Evolutionary conservation across 2,329 filamentous ascomycete species (phyloP).

Genomic region (Davidsoniella virescens): DNA sequence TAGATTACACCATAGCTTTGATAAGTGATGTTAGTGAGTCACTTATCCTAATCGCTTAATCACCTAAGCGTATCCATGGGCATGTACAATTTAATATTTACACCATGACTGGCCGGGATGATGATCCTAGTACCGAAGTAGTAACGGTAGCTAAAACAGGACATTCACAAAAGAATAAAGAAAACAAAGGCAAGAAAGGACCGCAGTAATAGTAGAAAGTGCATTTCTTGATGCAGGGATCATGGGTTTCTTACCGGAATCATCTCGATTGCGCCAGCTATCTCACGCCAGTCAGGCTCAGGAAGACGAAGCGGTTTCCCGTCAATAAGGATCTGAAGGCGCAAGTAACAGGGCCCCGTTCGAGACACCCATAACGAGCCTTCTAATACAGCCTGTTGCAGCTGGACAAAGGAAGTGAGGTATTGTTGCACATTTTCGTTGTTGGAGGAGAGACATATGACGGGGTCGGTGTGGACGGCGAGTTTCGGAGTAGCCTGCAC

Average conservation of each 20-base stretch:
- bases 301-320: constrained; percentile 7
- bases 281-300: constrained; percentile 1
- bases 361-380: constrained; percentile 12
- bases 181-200: neutral
- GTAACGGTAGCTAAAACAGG: neutral
- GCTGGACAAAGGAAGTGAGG: neutral
- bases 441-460: too few species aligned
- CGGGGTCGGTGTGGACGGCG: too few species aligned
- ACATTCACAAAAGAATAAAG: neutral
- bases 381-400: constrained; percentile 2
- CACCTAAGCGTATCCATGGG: neutral
- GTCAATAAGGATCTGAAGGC: constrained; percentile 7
- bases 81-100: neutral
- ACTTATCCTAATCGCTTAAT: neutral
- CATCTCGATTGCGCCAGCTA: constrained; percentile 6
- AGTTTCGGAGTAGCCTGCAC: too few species aligned
- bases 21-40: constrained; percentile 9
- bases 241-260: constrained; percentile 7
- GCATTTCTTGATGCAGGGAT: neutral
- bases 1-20: constrained; percentile 12
- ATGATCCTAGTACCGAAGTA: neutral
- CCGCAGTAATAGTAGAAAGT: neutral
- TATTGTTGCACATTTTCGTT: too few species aligned
- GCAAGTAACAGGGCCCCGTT: constrained; percentile 11
- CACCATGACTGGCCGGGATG: neutral